A percentile compares a stretch with the other conserved stretches of the same genome.
Conservation (phyloP, 352 stramenopile genomes). For the Phytophthora citricola region DNA sequence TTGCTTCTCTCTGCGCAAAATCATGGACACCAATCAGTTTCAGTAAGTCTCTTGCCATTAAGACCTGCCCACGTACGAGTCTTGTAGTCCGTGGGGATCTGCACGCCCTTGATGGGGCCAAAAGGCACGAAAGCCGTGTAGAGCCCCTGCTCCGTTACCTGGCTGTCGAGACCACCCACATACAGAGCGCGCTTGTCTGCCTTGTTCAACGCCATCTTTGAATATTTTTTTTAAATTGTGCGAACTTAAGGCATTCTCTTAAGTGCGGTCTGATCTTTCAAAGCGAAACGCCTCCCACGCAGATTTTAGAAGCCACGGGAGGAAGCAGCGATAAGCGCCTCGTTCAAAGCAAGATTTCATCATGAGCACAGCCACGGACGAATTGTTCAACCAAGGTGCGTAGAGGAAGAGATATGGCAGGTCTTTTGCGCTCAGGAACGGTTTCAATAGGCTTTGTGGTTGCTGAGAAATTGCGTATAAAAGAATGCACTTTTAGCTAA, state of each 20-base stretch:
- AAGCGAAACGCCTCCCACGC: conserved; percentile 22
- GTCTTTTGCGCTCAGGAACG: background rate
- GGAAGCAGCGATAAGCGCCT: conserved; percentile 14
- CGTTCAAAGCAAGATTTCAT: conserved; percentile 27
- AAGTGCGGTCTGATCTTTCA: conserved; percentile 40
- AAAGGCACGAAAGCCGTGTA: conserved; percentile 89
- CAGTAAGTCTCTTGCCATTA: background rate
- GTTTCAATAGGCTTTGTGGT: background rate
- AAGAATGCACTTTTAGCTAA: conserved; percentile 2
- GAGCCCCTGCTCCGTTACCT: conserved; percentile 89
- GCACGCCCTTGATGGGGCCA: conserved; percentile 78
- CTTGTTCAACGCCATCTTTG: conserved; percentile 40
- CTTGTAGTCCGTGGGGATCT: conserved; percentile 77
- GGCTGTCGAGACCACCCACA: conserved; percentile 90
- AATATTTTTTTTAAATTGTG: background rate
- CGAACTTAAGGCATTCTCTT: conserved; percentile 9
- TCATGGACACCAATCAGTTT: conserved; percentile 7
- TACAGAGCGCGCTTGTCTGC: conserved; percentile 85
- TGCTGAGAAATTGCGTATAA: conserved; percentile 12
- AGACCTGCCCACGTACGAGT: conserved; percentile 55
- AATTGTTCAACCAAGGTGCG: conserved; percentile 88
- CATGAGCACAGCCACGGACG: conserved; percentile 85
- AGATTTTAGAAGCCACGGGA: conserved; percentile 23
- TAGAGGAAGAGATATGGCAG: conserved; percentile 3
- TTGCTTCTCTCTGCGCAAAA: conserved; percentile 72